phyloP scores from a whole-genome alignment of 495 filamentous ascomycete species.

The Neurospora tetraspora region DNA sequence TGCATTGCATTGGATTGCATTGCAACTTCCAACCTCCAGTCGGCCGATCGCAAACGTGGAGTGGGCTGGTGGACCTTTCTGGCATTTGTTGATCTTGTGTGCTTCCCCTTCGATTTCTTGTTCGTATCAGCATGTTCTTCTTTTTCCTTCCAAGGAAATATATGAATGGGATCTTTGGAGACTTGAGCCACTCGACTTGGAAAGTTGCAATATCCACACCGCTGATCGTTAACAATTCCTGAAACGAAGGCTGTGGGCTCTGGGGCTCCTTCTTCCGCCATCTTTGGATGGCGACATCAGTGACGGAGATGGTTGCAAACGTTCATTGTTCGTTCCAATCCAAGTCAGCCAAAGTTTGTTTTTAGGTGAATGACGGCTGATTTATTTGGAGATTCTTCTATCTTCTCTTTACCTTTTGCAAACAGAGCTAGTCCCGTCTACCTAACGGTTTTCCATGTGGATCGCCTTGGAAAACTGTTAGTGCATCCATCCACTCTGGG shows the following conservation, averaged over 20 bases:
- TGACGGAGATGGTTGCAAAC: background rate
- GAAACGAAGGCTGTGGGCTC: background rate
- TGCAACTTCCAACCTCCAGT: background rate
- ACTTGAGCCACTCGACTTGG: background rate
- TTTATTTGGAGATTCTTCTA: too few species aligned
- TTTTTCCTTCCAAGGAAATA: background rate
- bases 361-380: background rate
- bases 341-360: background rate
- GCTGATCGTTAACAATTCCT: background rate
- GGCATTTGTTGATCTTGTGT: background rate
- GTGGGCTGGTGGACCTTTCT: background rate
- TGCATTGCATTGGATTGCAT: background rate
- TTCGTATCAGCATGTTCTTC: background rate
- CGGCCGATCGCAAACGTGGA: background rate
- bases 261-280: background rate
- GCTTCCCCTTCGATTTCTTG: background rate
- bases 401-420: too few species aligned
- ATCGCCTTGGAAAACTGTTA: too few species aligned
- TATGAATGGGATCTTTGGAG: background rate
- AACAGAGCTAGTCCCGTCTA: too few species aligned
- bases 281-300: background rate
- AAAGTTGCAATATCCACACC: background rate
- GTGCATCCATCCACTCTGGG: too few species aligned
- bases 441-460: too few species aligned
- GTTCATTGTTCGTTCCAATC: background rate